Base-by-base conservation (phyloP, 495 filamentous ascomycete genomes). In the Penicillium simplicissimum region DNA sequence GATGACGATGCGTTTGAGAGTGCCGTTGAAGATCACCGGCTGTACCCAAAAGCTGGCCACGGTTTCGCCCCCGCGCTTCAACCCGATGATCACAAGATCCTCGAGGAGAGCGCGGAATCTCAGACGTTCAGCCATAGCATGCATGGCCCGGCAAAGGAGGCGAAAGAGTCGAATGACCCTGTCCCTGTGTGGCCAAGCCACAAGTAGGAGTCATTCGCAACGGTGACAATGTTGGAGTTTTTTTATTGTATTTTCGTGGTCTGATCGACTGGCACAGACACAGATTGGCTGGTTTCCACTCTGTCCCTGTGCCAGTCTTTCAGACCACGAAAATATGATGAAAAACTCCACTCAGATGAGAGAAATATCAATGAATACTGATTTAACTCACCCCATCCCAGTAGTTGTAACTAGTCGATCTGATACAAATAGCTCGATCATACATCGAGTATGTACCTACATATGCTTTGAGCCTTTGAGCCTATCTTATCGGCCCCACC, bases 31-130 rank as follows among this genome's bases (percentile, higher is more conserved):
- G 81, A 84, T 38, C 84, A 84, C 43, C 79, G 86, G 21, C 74
- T 87, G 9, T 91, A 91, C 76, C 88, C 90, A 1, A 83, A 84
- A 64, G 75, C 86, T 14, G 90, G 88, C 3, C 83, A 83, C 61
- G 82, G 81, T 8, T 72, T 83, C 28, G 55, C 61, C 7, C 67
- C 79, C 2, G 66, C 79, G 8, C 54, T 61, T 8, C 65, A 73
- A 45, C 61, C 63, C 0, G 71, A 72, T 3, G 80, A 82, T 61
- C 61, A 80, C 31, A 71, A 75, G 42, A 74, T 83, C 15, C 51
- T 84, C 33, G 65, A 69, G 7, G 82, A 84, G 62, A 78, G 78
- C 51, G 63, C 71, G 19, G 59, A 69, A 19, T 77, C 73, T 53
- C 62, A 66, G 8, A 81, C 77, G 1, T 83, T 81, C 57, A 83